Base-by-base conservation (phyloP, 306 rosid genomes). In the Begonia masoniana region DNA sequence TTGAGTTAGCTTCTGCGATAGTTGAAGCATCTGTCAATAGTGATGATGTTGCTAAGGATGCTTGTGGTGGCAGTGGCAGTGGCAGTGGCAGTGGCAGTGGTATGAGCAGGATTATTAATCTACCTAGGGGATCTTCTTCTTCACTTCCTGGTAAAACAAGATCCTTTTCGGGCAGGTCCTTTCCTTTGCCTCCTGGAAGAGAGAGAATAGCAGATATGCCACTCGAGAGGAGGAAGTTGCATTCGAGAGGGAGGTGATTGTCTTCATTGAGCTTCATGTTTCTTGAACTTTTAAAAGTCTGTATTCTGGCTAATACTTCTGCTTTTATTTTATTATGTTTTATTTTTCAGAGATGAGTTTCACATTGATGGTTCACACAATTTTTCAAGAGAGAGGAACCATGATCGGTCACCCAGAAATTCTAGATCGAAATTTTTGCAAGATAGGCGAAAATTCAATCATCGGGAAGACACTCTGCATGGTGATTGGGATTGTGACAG, bases 181-280 rank as follows among this genome's bases (percentile, higher is more conserved):
- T 76, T 43, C 62, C 76, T 17, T 68, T 78, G 58, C 74, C 69
- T 57, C 61, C 51, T 12, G 88, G 73, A 57, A 81, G 81, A 69
- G 97, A 78, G 62, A 50, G 74, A 50, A 54, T 81, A 35, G 54
- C 74, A 16, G 80, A 75, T 69, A 46, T 57, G 11, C 41, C 79
- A 46, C 59, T 65, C 35, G 84, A 73, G 6, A 74, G 69, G 35
- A 87, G 72, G 10, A 76, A 61, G 43, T 51, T 89, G 19, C 76
- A 66, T 23, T 67, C 67, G 59, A 61, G 78, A 68, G 94, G 85
- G 85, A 85, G 97, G 97, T 89, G 84, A 76, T 74, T 56, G 43
- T 24, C 54, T 56, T 39, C 11, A 23, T 21, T 51, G 26, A 0
- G 52, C 6, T 59, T 31, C 15, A 31, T 48, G 42, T 10, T 8